These are phyloP conservation scores for Fusarium miscanthi DNA, from an alignment of 2,329 filamentous ascomycete genomes.

Conservation along the genomic window DNA sequence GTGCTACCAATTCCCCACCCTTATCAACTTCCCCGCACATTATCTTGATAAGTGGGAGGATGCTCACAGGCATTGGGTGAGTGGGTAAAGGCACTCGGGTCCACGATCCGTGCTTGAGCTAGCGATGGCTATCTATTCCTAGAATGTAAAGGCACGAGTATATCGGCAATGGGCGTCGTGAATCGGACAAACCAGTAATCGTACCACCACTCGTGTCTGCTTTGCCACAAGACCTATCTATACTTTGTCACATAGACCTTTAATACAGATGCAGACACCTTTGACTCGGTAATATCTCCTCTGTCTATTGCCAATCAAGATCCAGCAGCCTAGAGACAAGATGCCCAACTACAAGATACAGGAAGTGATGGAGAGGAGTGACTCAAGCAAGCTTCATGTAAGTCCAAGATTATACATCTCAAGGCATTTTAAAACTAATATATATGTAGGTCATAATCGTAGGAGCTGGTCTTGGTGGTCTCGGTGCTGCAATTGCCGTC, in stretches of 20 bases:
- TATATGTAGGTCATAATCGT: conserved; percentile 31
- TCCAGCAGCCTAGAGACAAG: neutral
- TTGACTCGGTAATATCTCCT: neutral
- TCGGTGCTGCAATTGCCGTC: conserved; percentile 41
- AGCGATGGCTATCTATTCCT: neutral
- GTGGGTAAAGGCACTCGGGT: neutral
- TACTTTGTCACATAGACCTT: neutral
- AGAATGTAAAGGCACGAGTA: neutral
- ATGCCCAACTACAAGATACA: conserved; percentile 1
- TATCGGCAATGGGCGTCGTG: neutral
- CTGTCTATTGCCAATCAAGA: neutral
- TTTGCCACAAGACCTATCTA: neutral
- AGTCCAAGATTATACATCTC: neutral
- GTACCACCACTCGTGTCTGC: neutral
- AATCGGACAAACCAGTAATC: neutral
- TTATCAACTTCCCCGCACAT: conserved; percentile 10
- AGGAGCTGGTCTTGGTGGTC: conserved; percentile 43
- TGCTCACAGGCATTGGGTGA: neutral
- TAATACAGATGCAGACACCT: neutral
- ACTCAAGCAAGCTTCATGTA: neutral
- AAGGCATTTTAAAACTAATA: neutral
- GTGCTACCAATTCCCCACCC: neutral
- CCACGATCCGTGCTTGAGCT: neutral
- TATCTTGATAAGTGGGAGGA: conserved; percentile 14
- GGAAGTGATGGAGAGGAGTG: neutral